Percentiles rank a stretch among this genome's conserved stretches.
phyloP scores from a whole-genome alignment of 2,329 filamentous ascomycete species.

The Botrytis byssoidea region DNA sequence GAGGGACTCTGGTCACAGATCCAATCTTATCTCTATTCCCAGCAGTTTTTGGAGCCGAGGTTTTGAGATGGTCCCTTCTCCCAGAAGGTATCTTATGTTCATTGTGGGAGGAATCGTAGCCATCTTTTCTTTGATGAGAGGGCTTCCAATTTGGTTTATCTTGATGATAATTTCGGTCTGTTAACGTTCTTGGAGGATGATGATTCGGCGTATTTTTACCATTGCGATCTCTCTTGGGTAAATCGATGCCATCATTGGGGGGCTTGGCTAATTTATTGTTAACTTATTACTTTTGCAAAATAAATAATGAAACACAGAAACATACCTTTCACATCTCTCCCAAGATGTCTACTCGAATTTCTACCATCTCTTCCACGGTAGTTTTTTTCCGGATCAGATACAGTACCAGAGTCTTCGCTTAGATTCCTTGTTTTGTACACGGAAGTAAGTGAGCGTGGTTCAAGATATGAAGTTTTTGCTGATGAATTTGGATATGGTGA shows the following conservation, averaged over 20 bases:
- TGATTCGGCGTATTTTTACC: too few relatives aligned
- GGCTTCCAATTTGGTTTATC: neutral
- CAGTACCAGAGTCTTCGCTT: neutral
- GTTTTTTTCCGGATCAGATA: neutral
- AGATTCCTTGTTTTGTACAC: neutral
- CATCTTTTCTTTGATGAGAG: accelerated
- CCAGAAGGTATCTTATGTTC: neutral
- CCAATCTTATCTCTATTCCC: neutral
- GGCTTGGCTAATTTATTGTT: neutral
- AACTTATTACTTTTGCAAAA: neutral
- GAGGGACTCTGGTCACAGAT: neutral
- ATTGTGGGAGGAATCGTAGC: neutral
- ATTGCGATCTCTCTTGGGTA: neutral
- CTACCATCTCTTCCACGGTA: neutral
- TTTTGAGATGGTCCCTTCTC: neutral
- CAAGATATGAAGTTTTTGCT: neutral
- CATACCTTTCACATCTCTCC: neutral
- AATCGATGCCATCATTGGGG: too few relatives aligned
- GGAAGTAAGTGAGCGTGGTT: neutral
- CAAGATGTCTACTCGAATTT: neutral
- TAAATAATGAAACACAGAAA: neutral
- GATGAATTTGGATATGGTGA: neutral
- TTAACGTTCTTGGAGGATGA: too few relatives aligned
- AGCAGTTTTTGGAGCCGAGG: too few relatives aligned
- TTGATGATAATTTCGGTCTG: too few relatives aligned